Percentiles rank a stretch among this genome's conserved stretches.
Evolutionary conservation across 306 rosid genomes (phyloP).

Genomic region (Casuarina glauca): DNA sequence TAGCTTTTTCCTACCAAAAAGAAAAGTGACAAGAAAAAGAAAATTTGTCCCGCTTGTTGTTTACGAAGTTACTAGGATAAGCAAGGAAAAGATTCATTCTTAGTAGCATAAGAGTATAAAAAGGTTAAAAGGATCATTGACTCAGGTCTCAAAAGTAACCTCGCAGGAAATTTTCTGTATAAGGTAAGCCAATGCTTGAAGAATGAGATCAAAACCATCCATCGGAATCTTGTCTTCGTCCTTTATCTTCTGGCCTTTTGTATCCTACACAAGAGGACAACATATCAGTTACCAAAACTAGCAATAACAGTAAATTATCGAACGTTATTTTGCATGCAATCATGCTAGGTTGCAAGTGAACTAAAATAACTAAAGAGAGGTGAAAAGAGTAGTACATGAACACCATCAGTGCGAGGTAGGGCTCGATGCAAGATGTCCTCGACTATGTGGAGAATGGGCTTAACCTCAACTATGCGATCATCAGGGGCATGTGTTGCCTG

Average conservation of each 20-base stretch:
- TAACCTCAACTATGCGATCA: conserved; percentile 59
- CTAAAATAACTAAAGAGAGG: background rate
- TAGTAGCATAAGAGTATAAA: background rate
- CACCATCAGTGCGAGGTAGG: conserved; percentile 41
- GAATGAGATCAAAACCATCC: conserved; percentile 45
- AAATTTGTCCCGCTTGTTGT: too few relatives aligned
- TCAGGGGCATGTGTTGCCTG: conserved; percentile 70
- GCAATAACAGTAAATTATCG: too few relatives aligned
- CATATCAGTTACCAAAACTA: background rate
- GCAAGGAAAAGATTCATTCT: conserved; percentile 8
- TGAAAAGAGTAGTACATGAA: conserved; percentile 29
- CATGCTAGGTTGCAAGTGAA: too few relatives aligned
- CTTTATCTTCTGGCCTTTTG: conserved; percentile 34
- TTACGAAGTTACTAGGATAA: too few relatives aligned
- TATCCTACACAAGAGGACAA: conserved; percentile 42
- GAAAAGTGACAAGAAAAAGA: too few relatives aligned
- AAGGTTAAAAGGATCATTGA: conserved; percentile 13
- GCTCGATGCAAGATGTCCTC: conserved; percentile 55
- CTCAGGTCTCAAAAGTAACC: conserved; percentile 36
- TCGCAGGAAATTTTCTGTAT: conserved; percentile 71
- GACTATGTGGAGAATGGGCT: conserved; percentile 51
- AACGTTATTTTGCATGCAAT: too few relatives aligned
- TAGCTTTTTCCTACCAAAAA: too few relatives aligned
- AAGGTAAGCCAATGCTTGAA: conserved; percentile 57
- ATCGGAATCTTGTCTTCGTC: conserved; percentile 42